These are phyloP conservation scores for Cenchrus americanus DNA, from an alignment of 176 grass and related monocot species.

Conservation along the genomic window DNA sequence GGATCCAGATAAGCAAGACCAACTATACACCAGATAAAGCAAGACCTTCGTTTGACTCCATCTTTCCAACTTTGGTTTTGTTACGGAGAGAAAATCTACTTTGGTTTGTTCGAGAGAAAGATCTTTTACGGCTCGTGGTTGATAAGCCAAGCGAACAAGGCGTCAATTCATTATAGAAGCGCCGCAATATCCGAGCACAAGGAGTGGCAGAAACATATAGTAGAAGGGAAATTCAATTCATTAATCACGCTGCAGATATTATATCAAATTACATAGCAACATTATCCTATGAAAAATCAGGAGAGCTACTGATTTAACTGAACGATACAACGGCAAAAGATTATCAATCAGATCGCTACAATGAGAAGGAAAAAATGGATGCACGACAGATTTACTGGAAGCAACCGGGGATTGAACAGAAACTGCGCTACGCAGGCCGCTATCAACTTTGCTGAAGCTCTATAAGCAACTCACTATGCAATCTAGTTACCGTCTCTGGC, in stretches of 20 bases:
- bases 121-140: too few species aligned
- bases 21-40: too few species aligned
- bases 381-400: constrained; percentile 37
- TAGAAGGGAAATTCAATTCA: not conserved
- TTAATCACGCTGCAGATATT: constrained; percentile 38
- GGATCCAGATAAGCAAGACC: too few species aligned
- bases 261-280: constrained; percentile 44
- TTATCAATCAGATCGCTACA: constrained; percentile 15
- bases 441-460: constrained; percentile 58
- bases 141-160: too few species aligned
- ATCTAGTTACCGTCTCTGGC: constrained; percentile 48
- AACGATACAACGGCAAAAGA: constrained; percentile 16
- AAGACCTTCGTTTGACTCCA: not conserved
- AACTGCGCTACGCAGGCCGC: constrained; percentile 35
- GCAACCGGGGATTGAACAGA: constrained; percentile 11
- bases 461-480: constrained; percentile 58
- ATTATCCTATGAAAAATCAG: constrained; percentile 42
- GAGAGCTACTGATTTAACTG: constrained; percentile 34
- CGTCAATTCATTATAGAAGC: not conserved
- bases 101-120: too few species aligned
- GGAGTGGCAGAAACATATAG: not conserved
- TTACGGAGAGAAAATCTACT: too few species aligned
- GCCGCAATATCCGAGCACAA: not conserved
- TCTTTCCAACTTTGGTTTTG: constrained; percentile 23
- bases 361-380: not conserved